Evolutionary conservation across 1,284 basidiomycete species (phyloP).

Genomic region (Golubevia pallescens): DNA sequence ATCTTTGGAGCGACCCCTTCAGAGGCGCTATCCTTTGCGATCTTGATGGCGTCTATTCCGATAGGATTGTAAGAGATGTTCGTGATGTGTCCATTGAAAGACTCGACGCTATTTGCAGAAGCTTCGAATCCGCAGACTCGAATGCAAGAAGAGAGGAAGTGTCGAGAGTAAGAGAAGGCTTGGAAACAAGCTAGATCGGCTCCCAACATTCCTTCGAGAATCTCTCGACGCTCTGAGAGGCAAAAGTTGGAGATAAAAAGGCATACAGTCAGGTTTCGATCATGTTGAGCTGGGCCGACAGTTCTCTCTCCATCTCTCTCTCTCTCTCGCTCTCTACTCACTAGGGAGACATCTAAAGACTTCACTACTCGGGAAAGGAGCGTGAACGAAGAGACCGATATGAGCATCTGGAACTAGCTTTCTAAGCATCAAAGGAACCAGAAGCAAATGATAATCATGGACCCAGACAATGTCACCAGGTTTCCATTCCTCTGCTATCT

Average conservation of each 20-base stretch:
- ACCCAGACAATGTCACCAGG: slow-evolving; percentile 80
- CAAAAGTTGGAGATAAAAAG: neutral
- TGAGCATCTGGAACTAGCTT: slow-evolving; percentile 75
- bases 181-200: slow-evolving; percentile 96
- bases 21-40: slow-evolving; percentile 78
- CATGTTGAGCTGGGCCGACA: neutral
- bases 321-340: slow-evolving; percentile 39
- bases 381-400: slow-evolving; percentile 93
- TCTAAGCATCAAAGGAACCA: slow-evolving; percentile 84
- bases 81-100: slow-evolving; percentile 85
- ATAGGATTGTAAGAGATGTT: slow-evolving; percentile 90
- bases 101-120: slow-evolving; percentile 77
- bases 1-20: slow-evolving; percentile 88
- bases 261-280: neutral
- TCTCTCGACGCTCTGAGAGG: slow-evolving; percentile 74
- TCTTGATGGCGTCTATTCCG: slow-evolving; percentile 92
- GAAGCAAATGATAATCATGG: slow-evolving; percentile 79
- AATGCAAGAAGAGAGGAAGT: slow-evolving; percentile 92
- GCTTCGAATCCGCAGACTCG: slow-evolving; percentile 95
- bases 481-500: slow-evolving; percentile 76
- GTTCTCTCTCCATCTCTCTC: slow-evolving; percentile 2
- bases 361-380: slow-evolving; percentile 95
- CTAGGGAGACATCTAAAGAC: slow-evolving; percentile 91
- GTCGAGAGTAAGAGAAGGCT: slow-evolving; percentile 92
- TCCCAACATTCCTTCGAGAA: slow-evolving; percentile 96